Percentiles rank a stretch among this genome's conserved stretches.
Evolutionary conservation across 306 rosid genomes (phyloP).

Genomic region (Arachis stenosperma): DNA sequence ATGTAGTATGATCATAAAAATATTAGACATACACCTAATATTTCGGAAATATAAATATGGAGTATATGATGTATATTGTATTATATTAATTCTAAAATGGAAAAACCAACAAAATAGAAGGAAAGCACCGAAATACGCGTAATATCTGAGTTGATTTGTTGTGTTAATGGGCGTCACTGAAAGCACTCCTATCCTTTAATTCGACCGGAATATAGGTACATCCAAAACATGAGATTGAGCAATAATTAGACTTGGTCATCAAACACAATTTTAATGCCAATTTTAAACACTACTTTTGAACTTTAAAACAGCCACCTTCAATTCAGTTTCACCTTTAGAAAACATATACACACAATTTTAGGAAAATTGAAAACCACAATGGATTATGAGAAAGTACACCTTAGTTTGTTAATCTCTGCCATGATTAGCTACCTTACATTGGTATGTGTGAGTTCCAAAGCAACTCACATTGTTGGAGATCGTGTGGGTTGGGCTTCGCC

Average conservation of each 20-base stretch:
- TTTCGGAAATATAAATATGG: too few relatives aligned
- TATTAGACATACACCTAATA: too few relatives aligned
- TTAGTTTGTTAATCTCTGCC: constrained; percentile 35
- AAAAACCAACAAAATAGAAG: too few relatives aligned
- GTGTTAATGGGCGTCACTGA: constrained; percentile 11
- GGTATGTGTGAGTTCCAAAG: constrained; percentile 39
- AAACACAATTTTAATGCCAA: constrained; percentile 4
- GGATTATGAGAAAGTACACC: constrained; percentile 35
- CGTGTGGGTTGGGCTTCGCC: constrained; percentile 71
- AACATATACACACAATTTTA: constrained; percentile 8
- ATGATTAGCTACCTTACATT: constrained; percentile 39
- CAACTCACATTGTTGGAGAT: constrained; percentile 70
- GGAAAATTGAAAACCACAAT: not conserved
- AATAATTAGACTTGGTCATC: constrained; percentile 44
- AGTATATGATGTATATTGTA: too few relatives aligned
- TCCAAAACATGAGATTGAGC: not conserved
- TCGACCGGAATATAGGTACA: not conserved
- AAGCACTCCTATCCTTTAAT: constrained; percentile 37
- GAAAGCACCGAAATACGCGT: not conserved
- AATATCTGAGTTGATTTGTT: constrained; percentile 2
- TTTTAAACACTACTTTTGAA: constrained; percentile 1
- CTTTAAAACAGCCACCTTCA: not conserved
- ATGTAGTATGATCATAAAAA: too few relatives aligned
- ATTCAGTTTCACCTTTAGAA: constrained; percentile 27
- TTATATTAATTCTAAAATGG: too few relatives aligned